These are phyloP conservation scores for Knufia fluminis DNA, from an alignment of 2,329 filamentous ascomycete genomes.

Conservation along the genomic window DNA sequence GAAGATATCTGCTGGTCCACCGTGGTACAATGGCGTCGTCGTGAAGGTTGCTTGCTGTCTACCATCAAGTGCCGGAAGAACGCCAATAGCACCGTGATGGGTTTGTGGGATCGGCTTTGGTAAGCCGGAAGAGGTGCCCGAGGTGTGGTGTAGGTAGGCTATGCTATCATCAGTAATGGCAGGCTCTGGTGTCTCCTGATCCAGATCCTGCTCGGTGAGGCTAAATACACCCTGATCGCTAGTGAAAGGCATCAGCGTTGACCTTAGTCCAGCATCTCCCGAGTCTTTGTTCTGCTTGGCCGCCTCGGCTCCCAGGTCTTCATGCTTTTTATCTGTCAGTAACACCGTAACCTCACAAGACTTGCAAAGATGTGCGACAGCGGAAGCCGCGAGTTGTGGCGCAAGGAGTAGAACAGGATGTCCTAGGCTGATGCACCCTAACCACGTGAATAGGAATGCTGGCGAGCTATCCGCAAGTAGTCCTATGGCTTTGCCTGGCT, in stretches of 20 bases:
- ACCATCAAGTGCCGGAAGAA: slow-evolving; percentile 41
- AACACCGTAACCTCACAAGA: slow-evolving; percentile 36
- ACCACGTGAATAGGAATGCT: slow-evolving; percentile 51
- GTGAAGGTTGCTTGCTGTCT: slow-evolving; percentile 47
- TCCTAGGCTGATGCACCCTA: slow-evolving; percentile 49
- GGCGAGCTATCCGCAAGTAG: slow-evolving; percentile 49
- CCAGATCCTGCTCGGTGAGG: not conserved
- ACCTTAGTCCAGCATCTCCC: not conserved
- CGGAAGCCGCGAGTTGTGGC: slow-evolving; percentile 39
- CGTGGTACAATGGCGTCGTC: slow-evolving; percentile 58
- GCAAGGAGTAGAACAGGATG: slow-evolving; percentile 49
- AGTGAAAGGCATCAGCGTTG: slow-evolving; percentile 5
- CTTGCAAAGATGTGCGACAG: slow-evolving; percentile 46
- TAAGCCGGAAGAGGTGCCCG: slow-evolving; percentile 54
- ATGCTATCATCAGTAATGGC: slow-evolving; percentile 30
- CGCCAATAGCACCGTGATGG: slow-evolving; percentile 47
- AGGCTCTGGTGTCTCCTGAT: not conserved
- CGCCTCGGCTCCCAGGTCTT: slow-evolving; percentile 11
- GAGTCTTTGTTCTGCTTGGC: not conserved
- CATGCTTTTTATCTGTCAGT: slow-evolving; percentile 36
- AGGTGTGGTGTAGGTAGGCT: slow-evolving; percentile 55
- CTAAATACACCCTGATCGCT: slow-evolving; percentile 9
- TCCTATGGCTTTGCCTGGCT: slow-evolving; percentile 33
- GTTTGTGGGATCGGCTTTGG: slow-evolving; percentile 55
- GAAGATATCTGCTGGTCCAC: slow-evolving; percentile 54